These are phyloP conservation scores for Pachysandra terminalis DNA, from an alignment of 164 flowering plant species.

Conservation along the genomic window DNA sequence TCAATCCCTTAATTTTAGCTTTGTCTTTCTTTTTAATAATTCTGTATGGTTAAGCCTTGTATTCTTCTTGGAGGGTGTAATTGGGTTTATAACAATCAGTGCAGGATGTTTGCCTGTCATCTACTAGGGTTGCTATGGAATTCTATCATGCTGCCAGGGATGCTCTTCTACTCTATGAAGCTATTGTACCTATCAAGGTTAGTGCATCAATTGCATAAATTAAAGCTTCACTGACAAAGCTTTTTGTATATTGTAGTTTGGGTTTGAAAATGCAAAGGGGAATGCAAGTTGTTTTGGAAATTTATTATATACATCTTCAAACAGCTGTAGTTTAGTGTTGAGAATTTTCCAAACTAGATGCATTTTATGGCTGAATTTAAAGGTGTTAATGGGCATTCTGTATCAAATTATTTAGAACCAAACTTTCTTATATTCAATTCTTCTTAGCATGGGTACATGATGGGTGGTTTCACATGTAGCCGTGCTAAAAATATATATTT, in stretches of 20 bases:
- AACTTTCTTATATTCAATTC: no score
- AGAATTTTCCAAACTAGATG: neutral
- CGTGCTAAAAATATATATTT: no score
- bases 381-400: neutral
- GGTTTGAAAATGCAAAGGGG: neutral
- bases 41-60: neutral
- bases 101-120: slow-evolving; percentile 86
- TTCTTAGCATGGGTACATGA: no score
- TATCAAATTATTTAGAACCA: no score
- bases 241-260: neutral
- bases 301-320: neutral
- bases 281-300: neutral
- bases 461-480: no score
- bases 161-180: slow-evolving; percentile 83
- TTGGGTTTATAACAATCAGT: slow-evolving; percentile 11
- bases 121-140: slow-evolving; percentile 78
- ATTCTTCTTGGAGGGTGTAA: slow-evolving; percentile 1
- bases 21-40: neutral
- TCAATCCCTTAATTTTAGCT: neutral
- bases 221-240: neutral
- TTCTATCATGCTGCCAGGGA: slow-evolving; percentile 95
- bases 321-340: neutral
- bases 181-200: slow-evolving; percentile 85
- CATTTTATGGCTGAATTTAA: neutral
- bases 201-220: slow-evolving; percentile 20